A percentile compares a stretch with the other conserved stretches of the same genome.
Evolutionary conservation across 768 basidiomycete species (phyloP).

Genomic region (Mycena alexandri): DNA sequence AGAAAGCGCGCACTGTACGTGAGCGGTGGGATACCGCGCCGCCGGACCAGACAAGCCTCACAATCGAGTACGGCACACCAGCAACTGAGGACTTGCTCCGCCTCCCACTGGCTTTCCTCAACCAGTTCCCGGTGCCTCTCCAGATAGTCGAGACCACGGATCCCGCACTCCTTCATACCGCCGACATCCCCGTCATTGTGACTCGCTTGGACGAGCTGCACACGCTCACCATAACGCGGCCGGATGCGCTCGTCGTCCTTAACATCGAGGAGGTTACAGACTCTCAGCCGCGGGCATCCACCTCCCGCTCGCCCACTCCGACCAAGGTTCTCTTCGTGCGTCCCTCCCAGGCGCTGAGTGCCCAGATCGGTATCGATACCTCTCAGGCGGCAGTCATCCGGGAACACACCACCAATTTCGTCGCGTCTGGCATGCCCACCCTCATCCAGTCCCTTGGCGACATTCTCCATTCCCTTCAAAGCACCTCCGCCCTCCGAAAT

Average conservation of each 20-base stretch:
- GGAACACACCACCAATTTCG: slow-evolving; percentile 72
- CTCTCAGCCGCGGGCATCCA: slow-evolving; percentile 30
- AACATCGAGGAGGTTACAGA: slow-evolving; percentile 38
- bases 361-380: slow-evolving; percentile 61
- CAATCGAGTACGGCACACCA: slow-evolving; percentile 47
- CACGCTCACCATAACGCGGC: slow-evolving; percentile 19
- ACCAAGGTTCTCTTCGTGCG: slow-evolving; percentile 63
- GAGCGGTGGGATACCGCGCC: slow-evolving; percentile 61
- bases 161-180: slow-evolving; percentile 49
- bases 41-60: slow-evolving; percentile 44
- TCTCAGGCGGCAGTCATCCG: slow-evolving; percentile 68
- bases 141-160: slow-evolving; percentile 57
- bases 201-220: slow-evolving; percentile 39
- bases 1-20: slow-evolving; percentile 57
- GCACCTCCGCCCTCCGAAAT: slow-evolving; percentile 46
- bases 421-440: slow-evolving; percentile 68
- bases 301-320: slow-evolving; percentile 43
- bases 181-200: slow-evolving; percentile 75
- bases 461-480: slow-evolving; percentile 38
- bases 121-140: slow-evolving; percentile 65
- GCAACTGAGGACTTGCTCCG: slow-evolving; percentile 42
- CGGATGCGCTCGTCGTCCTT: slow-evolving; percentile 38
- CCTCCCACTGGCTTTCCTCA: slow-evolving; percentile 66
- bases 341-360: slow-evolving; percentile 68
- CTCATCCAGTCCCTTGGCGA: slow-evolving; percentile 56